Evolutionary conservation across 2,329 filamentous ascomycete genomes (phyloP), one percentile per base, ranked within the genome.

Genomic region (Claviceps africana): DNA sequence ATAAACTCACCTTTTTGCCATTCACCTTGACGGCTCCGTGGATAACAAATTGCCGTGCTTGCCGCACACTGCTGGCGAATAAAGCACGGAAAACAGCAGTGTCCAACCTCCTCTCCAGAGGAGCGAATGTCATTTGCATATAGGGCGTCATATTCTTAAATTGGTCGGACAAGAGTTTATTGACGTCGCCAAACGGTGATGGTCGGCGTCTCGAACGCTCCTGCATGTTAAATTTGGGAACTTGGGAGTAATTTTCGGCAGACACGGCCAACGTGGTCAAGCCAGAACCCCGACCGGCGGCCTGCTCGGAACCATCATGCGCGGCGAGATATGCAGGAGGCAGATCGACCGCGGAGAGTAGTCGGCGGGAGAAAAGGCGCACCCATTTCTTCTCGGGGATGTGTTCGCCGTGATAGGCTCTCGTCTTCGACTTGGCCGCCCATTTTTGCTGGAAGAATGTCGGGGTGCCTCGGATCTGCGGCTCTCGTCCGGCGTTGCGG

Each of bases 361-460:
- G 75, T 60, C 85, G 83, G 58, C 86, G 80, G 60, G 80, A 83
- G 73, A 98, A 98, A 79, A 95, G 90, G 65, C 86, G 86, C 70
- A 86, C 79, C 93, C 93, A 98, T 72, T 93, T 85, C 66, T 86
- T 83, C 73, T 98, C 93, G 58, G 84, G 82, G 59, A 98, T 84
- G 65, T 95, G 88, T 66, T 96, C 91, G 69, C 91, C 93, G 72
- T 98, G 93, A 70, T 97, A 98, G 57, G 78, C 83, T 59, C 93
- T 83, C 43, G 88, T 81, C 57, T 83, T 68, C 22, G 89, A 82
- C 71, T 98, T 98, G 62, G 91, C 87, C 1, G 72, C 70, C 91
- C 91, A 98, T 84, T 98, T 98, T 71, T 97, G 91, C 76, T 97
- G 91, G 78, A 95, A 98, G 72, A 93, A 94, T 45, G 90, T 96